Base-by-base conservation (phyloP, 2,329 filamentous ascomycete genomes). In the Exophiala sideris region DNA sequence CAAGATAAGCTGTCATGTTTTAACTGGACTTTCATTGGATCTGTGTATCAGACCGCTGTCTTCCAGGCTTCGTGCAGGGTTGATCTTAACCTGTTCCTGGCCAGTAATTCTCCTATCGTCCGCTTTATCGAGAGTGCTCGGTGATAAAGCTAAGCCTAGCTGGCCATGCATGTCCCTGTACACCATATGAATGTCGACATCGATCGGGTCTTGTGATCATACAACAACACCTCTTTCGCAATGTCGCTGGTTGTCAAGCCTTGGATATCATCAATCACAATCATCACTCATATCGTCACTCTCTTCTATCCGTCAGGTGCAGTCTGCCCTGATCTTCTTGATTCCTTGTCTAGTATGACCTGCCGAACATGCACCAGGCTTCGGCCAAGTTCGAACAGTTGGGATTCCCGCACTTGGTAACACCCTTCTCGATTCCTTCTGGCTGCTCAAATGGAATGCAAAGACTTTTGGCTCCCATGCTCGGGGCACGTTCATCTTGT, bases 301-400 rank as follows among this genome's bases (percentile, higher is more conserved):
- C 12, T 12, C 38, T 45, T 44, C 20, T 44, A 44, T 44, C 41
- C 20, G 12, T n/a, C 20, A 32, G 29, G 29, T 11, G 41, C 45
- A 16, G 29, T n/a, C 20, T 52, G 18, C 10, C 18, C 33, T 18
- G n/a, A 24, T 51, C 41, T 52, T 46, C 32, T 16, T 33, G 16
- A 12, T 1, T 16, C 18, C 20, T 12, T 10, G 41, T 50, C 54
- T 64, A 64, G 45, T 64, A 64, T n/a, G 62, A 64, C 38, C 87
- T 80, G 66, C 92, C 92, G 73, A 96, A 97, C 85, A 96, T 87
- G 72, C 89, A 88, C 87, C 89, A 97, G 67, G 86, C 82, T 78
- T 92, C 84, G 14, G 92, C 92, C 47, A 84, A 75, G 60, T 78
- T 79, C 57, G 78, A 77, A 75, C 92, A 97, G 67, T 92, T 87